Evolutionary conservation across 768 basidiomycete species (phyloP).

Genomic region (Tricholomella constricta): DNA sequence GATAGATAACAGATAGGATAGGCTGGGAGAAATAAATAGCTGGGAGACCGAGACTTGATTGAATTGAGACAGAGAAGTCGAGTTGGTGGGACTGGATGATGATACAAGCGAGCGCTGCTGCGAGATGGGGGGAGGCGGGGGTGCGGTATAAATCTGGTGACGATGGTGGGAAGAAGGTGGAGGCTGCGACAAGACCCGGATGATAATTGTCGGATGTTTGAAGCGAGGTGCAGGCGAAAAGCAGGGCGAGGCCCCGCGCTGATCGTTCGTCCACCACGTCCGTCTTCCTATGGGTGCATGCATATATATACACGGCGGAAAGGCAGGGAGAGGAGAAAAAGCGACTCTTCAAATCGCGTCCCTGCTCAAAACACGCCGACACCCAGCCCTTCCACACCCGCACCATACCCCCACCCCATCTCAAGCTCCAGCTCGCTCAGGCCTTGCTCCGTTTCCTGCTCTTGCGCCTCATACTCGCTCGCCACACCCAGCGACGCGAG

Average conservation of each 20-base stretch:
- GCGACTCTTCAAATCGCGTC: neutral
- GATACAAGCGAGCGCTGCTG: neutral
- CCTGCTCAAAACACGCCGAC: slow-evolving; percentile 17
- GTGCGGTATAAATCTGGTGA: neutral
- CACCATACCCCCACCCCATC: slow-evolving; percentile 12
- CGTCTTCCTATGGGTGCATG: neutral
- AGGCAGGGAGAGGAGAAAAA: neutral
- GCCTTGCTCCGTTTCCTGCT: neutral
- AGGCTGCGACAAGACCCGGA: neutral
- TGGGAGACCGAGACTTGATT: neutral
- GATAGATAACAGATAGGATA: neutral
- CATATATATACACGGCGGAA: neutral
- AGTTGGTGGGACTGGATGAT: neutral
- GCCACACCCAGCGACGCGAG: slow-evolving; percentile 17
- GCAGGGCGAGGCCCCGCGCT: neutral
- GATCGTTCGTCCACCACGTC: neutral
- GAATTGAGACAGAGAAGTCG: neutral
- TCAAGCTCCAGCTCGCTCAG: slow-evolving; percentile 15
- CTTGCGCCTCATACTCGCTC: slow-evolving; percentile 2
- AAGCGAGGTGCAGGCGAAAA: neutral
- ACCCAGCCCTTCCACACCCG: slow-evolving; percentile 2
- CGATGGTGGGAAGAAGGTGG: neutral
- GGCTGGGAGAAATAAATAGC: slow-evolving; percentile 5
- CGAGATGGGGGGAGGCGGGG: neutral
- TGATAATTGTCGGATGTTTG: neutral